Base-by-base conservation (phyloP, 1,284 basidiomycete genomes). In the Ceratorhiza oryzae-sativae region DNA sequence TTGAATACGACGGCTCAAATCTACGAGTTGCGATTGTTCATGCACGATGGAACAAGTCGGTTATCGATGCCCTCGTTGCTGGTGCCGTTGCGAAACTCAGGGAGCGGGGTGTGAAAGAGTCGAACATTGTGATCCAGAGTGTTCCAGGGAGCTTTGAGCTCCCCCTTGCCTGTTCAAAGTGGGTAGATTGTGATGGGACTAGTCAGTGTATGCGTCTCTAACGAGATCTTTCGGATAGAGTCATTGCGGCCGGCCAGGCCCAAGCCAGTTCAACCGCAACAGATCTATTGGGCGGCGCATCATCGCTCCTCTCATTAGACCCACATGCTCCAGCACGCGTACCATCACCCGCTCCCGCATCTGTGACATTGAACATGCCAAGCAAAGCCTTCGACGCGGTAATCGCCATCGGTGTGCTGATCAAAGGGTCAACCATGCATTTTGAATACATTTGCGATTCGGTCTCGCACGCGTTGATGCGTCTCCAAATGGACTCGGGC, bases 401-500 rank as follows among this genome's bases (percentile, higher is more conserved):
- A 75, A 97, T 99, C 79, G 94, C 95, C 46, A 95, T 99, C 77
- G 97, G 97, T 10, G 94, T 96, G 55, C 89, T 99, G 79, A 98
- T 99, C 86, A 99, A 99, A 82, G 97, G 95, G 72, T 86, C 88
- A 2, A 97, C 95, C 15, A 97, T 97, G 94, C 95, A 98, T 83
- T 98, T 97, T 80, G 95, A 98, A 81, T 99, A 99, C 85, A 99
- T 99, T 80, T 94, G 89, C 79, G 95, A 98, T 77, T 87, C 90
- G 71, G 94, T 97, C 73, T 90, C 93, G 53, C 91, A 97, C 77
- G 95, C 91, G 45, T 85, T 99, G 76, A 99, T 98, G 97, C 88
- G 88, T 75, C 87, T 98, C 30, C 94, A 96, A 79, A 84, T 98
- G 76, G 96, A 99, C 80, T 90, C 91, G 1, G 93, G 94, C 23